Conservation (phyloP, 306 rosid genomes). For the Biancaea sappan region DNA sequence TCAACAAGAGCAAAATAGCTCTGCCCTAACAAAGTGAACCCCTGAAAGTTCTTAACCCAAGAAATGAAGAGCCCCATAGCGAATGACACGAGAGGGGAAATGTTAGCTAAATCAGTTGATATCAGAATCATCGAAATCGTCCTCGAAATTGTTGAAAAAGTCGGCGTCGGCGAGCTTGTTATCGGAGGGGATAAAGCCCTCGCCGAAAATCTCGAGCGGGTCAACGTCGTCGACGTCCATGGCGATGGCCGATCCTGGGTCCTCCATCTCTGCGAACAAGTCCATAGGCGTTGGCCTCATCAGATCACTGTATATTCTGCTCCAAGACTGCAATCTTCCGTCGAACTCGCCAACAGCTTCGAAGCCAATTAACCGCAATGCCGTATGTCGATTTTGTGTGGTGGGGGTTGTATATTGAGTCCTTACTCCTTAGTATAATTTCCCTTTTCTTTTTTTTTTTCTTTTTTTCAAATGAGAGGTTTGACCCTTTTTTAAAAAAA, state of each 20-base stretch:
- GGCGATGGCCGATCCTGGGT: slow-evolving; percentile 77
- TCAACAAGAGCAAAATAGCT: background rate
- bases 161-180: slow-evolving; percentile 80
- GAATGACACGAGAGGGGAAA: background rate
- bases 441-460: no score
- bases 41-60: background rate
- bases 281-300: slow-evolving; percentile 74
- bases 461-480: no score
- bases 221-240: slow-evolving; percentile 94
- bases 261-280: slow-evolving; percentile 79
- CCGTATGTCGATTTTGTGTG: background rate
- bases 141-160: slow-evolving; percentile 75
- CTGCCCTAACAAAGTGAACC: background rate
- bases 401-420: background rate
- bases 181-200: slow-evolving; percentile 62
- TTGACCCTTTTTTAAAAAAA: no score
- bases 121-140: slow-evolving; percentile 84
- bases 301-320: background rate
- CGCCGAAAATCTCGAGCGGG: slow-evolving; percentile 63
- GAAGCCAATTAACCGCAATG: background rate
- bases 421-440: no score
- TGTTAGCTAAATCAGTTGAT: slow-evolving; percentile 44
- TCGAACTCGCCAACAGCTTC: background rate
- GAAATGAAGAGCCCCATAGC: background rate
- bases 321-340: background rate